Base-by-base conservation (phyloP, 2,329 filamentous ascomycete genomes). In the Venturia effusa region DNA sequence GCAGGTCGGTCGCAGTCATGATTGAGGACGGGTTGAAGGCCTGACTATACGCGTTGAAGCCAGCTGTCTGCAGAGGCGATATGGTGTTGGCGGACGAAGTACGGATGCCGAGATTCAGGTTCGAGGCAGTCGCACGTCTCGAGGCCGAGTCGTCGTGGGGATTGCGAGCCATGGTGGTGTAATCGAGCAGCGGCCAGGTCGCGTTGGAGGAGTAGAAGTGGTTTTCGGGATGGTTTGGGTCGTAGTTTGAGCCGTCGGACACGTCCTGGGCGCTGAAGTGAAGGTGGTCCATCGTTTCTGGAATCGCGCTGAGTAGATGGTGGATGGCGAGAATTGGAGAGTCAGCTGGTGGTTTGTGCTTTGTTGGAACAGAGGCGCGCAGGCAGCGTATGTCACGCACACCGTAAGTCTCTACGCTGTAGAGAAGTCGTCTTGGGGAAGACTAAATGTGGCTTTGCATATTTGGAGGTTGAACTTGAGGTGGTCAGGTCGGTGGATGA, bases 241-340 rank as follows among this genome's bases (percentile, higher is more conserved):
- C 73, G 70, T 71, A 76, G 60, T 68, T 68, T 39, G 72, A 68
- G 67, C 74, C 75, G 67, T 76, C 78, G 68, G 71, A 74, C 69
- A 78, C 62, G 76, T 69, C 68, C 68, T 70, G 68, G 77, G 75
- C 66, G 76, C 74, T 69, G 69, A 72, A 74, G 70, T 76, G 73
- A 68, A 73, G 70, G 70, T 76, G 73, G 68, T 79, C 77, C 78
- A 80, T 80, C 59, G 41, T 60, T 60, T 19, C 37, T 15, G 55
- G 55, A 34, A 19, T 32, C 24, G 51, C 51, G 51, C 51, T 57
- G 27, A 34, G 51, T 34, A 3, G 24, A 55, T 54, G 27, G 48
- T 32, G 6, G 1, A 54, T 10, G 48, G 48, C 24, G 48, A 19
- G 13, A 7, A 30, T 30, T 11, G 27, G 24, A 27, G 11, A 32